Evolutionary conservation across 768 basidiomycete genomes (phyloP).

Genomic region (Russula brevipes): DNA sequence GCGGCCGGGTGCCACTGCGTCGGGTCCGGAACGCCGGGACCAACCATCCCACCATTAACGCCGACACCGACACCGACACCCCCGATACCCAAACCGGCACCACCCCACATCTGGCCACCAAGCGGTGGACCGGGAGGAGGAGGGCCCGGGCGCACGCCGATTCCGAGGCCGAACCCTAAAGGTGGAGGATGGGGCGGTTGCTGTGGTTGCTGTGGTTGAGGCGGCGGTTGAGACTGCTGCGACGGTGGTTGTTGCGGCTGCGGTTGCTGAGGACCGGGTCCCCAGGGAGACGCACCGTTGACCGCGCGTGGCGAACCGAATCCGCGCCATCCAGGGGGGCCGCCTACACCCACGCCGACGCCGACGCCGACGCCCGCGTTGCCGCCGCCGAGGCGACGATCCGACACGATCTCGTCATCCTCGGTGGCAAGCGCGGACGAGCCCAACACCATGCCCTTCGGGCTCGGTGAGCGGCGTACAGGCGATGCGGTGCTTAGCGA

Average conservation of each 20-base stretch:
- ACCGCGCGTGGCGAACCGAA: constrained; percentile 13
- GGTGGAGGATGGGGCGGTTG: constrained; percentile 5
- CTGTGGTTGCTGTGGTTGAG: not conserved
- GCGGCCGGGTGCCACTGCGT: constrained; percentile 20
- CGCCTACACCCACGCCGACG: constrained; percentile 1
- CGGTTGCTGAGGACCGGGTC: not conserved
- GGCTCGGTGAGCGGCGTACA: constrained; percentile 45
- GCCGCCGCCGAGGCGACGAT: constrained; percentile 30
- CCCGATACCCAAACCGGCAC: constrained; percentile 14
- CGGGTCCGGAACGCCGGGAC: constrained; percentile 12
- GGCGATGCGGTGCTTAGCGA: constrained; percentile 45
- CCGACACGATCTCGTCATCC: constrained; percentile 70
- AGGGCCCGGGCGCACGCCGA: constrained; percentile 12
- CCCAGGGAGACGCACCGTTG: constrained; percentile 17
- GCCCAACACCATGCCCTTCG: constrained; percentile 59
- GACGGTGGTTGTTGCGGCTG: not conserved
- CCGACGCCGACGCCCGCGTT: constrained; percentile 3
- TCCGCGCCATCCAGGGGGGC: constrained; percentile 17
- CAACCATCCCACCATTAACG: not conserved
- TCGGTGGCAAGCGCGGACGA: constrained; percentile 75
- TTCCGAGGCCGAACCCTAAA: constrained; percentile 13
- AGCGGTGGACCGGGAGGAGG: constrained; percentile 14
- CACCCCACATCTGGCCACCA: constrained; percentile 17
- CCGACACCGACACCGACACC: constrained; percentile 15
- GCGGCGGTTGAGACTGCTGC: not conserved